phyloP scores from a whole-genome alignment of 768 basidiomycete genomes.

The Russula lepida region DNA sequence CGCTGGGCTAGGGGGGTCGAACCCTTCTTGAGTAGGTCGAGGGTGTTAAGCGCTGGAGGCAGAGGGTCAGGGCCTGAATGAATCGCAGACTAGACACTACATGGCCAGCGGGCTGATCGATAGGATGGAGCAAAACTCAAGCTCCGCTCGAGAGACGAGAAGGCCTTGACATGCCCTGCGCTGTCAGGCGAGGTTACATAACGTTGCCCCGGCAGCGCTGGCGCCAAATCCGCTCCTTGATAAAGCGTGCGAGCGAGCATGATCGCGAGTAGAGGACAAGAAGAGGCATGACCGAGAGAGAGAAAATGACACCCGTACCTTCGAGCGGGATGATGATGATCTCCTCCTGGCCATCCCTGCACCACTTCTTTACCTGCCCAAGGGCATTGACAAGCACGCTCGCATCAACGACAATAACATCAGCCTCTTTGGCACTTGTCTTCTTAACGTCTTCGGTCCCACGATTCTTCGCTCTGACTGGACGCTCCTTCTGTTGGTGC shows the following conservation, averaged over 20 bases:
- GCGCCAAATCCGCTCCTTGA: background rate
- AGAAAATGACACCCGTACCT: conserved; percentile 43
- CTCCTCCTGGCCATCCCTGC: conserved; percentile 67
- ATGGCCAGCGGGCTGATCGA: background rate
- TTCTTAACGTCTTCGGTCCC: background rate
- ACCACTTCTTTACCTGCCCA: conserved; percentile 76
- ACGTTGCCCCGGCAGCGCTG: background rate
- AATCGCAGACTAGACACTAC: background rate
- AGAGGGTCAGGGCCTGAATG: conserved; percentile 2
- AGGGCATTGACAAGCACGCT: conserved; percentile 75
- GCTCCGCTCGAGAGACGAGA: background rate
- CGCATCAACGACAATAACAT: conserved; percentile 70
- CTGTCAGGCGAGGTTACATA: background rate
- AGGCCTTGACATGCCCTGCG: background rate
- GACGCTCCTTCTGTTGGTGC: conserved; percentile 5
- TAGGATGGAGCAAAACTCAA: background rate
- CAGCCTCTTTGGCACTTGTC: conserved; percentile 46
- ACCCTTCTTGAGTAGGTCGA: conserved; percentile 91
- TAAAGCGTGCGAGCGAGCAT: background rate
- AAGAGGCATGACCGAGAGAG: background rate
- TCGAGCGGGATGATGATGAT: conserved; percentile 80
- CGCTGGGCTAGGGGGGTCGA: conserved; percentile 67
- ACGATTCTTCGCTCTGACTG: background rate
- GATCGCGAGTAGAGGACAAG: background rate
- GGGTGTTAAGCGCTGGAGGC: conserved; percentile 72